Base-by-base conservation (phyloP, 139 green algal species). In the Chlorella sorokiniana region DNA sequence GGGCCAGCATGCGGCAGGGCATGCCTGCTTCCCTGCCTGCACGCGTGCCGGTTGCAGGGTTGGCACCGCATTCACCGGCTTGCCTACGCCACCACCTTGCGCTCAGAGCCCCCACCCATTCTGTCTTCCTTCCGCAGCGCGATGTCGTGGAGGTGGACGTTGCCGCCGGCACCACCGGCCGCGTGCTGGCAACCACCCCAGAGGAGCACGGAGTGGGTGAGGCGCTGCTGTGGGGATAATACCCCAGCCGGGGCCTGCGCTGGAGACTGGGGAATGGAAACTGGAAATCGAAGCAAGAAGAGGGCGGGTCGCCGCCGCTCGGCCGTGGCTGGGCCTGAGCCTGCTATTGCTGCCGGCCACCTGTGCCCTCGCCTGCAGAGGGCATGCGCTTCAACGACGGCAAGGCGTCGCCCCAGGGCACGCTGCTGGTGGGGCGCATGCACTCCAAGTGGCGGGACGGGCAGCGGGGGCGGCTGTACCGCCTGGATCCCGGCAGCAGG, bases 351-450 rank as follows among this genome's bases (percentile, higher is more conserved):
- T 40, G n/a, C 9, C 2, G 10, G 29, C 29, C 29, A 27, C 23
- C 38, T 31, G 4, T 52, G 35, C 37, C 48, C 48, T 56, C 63
- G 68, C 31, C 33, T 70, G 40, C 75, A 81, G 78, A 82, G 35
- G 64, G 37, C 48, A 82, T 84, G 29, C 69, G 85, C 0, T 88
- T 90, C 79, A 91, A 90, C n/a, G 87, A 90, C 65, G 85, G 83
- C 56, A 92, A 92, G 72, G 86, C 80, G 22, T 70, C 81, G 29
- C 88, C 88, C n/a, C 52, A 77, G 16, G 88, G 88, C 3, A 59
- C 35, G 1, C 69, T 92, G 35, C 78, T 92, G 72, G 59, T 89
- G 22, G 88, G 88, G 3, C 76, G 85, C 67, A 90, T 92, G 84
- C 83, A 89, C 75, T 59, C 31, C 9, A 81, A 85, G 22, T 90